Evolutionary conservation across 164 flowering plant species (phyloP), one percentile per base, ranked within the genome.

Genomic region (Houttuynia cordata): DNA sequence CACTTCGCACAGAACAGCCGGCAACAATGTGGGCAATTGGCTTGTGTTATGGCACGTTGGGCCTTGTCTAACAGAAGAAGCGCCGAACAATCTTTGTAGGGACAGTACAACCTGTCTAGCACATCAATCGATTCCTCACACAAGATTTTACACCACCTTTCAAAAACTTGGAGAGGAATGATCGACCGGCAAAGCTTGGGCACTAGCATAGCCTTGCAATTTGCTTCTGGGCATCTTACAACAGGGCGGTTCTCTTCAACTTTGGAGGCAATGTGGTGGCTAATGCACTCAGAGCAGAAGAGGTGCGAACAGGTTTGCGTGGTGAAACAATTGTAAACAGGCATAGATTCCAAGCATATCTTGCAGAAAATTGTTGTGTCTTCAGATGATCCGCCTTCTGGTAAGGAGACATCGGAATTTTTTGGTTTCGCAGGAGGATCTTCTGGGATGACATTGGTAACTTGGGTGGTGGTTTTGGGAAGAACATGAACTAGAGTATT

Each of bases 1-100:
- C 85, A 79, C 24, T 45, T 61, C 0, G 75, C 79, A 57, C 85
- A 79, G 58, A 81, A 77, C 59, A 75, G n/a, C 56, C 78, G 67
- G 25, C 62, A 52, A 55, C 81, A 81, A 40, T 37, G 24, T 0
- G 77, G 77, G 54, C 83, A 81, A 71, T 77, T 71, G 0, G 67
- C 37, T 24, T 63, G 41, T 9, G 18, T 24, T 60, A 59, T 41
- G 10, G 3, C 39, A 3, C 62, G 10, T 15, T 59, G 10, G 37
- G 37, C 37, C 37, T 61, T 55, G 40, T 71, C 64, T 56, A 60
- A 18, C 56, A 71, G n/a, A 19, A 71, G 24, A 2, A n/a, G n/a
- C n/a, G 64, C 74, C 10, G 60, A 50, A 54, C 74, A 71, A 40
- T 71, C 67, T 57, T 47, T 62, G 41, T 37, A 71, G 7, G 70